Base-by-base conservation (phyloP, 345 rosid species). In the Mercurialis annua region DNA sequence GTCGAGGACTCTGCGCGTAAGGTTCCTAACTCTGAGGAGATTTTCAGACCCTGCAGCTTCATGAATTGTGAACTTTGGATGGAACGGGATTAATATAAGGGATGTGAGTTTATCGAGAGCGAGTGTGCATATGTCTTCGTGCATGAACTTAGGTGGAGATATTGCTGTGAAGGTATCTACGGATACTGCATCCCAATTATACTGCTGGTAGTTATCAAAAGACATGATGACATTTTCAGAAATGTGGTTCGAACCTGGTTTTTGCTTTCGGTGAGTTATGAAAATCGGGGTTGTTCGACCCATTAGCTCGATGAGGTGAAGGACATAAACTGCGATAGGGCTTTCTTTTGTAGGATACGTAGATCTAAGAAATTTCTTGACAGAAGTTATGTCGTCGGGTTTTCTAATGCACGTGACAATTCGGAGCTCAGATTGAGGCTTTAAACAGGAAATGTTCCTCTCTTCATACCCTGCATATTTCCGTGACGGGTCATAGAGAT, bases 61-160 rank as follows among this genome's bases (percentile, higher is more conserved):
- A 23, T 80, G 79, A 0, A 61, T 57, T 0, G 77, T 71, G 87
- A 89, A 81, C 52, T 40, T 84, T 10, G 70, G 51, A 43, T 86
- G 92, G 56, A 86, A 83, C 2, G 92, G 95, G 48, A 84, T 81
- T 23, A 88, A n/a, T n/a, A n/a, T n/a, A n/a, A n/a, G n/a, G n/a
- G n/a, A n/a, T n/a, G n/a, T n/a, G n/a, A n/a, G n/a, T n/a, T n/a
- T n/a, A n/a, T n/a, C n/a, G n/a, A n/a, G n/a, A n/a, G n/a, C n/a
- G n/a, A n/a, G n/a, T n/a, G 46, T 14, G 68, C 89, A 77, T 0
- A 84, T 73, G 55, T 86, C 95, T 30, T 86, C 88, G 9, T 84
- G 78, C 95, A 86, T 86, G 15, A 84, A 58, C 30, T 73, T 71
- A 1, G 79, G 72, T 7, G 77, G 74, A 30, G 90, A 84, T 54